Conservation (phyloP, 768 basidiomycete genomes). For the Baorangia bicolor region DNA sequence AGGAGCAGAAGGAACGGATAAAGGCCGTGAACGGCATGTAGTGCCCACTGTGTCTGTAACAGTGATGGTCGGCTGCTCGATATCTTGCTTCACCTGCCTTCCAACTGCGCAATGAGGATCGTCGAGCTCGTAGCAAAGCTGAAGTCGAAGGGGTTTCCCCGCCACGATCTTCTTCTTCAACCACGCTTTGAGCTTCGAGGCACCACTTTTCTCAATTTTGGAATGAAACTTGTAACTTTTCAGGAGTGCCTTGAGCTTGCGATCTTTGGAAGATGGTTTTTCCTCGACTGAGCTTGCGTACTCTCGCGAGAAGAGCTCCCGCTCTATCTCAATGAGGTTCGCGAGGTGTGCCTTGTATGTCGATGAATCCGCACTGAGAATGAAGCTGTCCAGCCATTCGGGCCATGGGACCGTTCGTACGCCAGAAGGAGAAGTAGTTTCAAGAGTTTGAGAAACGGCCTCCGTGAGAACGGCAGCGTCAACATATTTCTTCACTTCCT, state of each 20-base stretch:
- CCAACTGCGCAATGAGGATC: slow-evolving; percentile 41
- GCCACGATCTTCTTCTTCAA: slow-evolving; percentile 55
- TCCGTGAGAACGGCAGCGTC: slow-evolving; percentile 24
- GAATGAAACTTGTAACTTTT: slow-evolving; percentile 41
- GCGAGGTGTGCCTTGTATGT: slow-evolving; percentile 38
- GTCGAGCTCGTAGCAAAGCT: slow-evolving; percentile 43
- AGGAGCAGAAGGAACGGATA: slow-evolving; percentile 1
- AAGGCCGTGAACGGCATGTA: slow-evolving; percentile 14
- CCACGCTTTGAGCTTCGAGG: slow-evolving; percentile 61
- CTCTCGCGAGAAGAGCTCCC: slow-evolving; percentile 31
- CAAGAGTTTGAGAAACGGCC: slow-evolving; percentile 11
- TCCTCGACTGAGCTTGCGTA: slow-evolving; percentile 22
- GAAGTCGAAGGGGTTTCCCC: slow-evolving; percentile 37
- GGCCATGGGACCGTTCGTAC: slow-evolving; percentile 37
- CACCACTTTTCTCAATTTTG: slow-evolving; percentile 35
- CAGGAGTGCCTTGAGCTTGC: slow-evolving; percentile 41
- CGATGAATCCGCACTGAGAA: slow-evolving; percentile 34
- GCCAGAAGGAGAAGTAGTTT: slow-evolving; percentile 24
- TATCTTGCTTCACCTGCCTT: slow-evolving; percentile 32
- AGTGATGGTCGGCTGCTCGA: slow-evolving; percentile 16
- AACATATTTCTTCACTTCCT: slow-evolving; percentile 15
- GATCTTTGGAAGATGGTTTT: slow-evolving; percentile 30
- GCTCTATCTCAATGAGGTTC: slow-evolving; percentile 36
- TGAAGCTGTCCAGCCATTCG: slow-evolving; percentile 40
- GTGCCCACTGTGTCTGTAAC: slow-evolving; percentile 26